Evolutionary conservation across 352 stramenopile species (phyloP), one percentile per base, ranked within the genome.

Genomic region (Pythium apleroticum): DNA sequence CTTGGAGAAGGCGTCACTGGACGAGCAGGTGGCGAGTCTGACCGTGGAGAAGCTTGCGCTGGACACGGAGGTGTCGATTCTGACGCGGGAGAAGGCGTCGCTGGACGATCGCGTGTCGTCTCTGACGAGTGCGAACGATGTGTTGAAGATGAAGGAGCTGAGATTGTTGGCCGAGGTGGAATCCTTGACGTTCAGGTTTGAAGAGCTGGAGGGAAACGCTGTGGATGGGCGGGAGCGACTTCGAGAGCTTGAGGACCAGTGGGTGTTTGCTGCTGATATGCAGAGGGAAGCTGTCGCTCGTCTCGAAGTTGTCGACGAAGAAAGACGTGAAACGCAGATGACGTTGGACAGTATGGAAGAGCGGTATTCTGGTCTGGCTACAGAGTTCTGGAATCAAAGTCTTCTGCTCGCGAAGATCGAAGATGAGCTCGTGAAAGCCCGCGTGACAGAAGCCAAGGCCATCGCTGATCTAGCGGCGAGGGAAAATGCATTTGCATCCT

Each of bases 381-480:
- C 50, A 0, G 64, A 71, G n/a, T 66, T 59, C n/a, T 71, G 64
- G 64, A 27, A 45, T 14, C 64, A 71, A 31, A 55, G 57, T 14
- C 15, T 71, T 3, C 10, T 41, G 5, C 17, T 71, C 4, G 64
- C 64, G 4, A 58, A 52, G 43, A 19, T 66, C 1, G 57, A 71
- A 20, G 64, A 71, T 12, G 57, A 71, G n/a, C 39, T 71, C 1
- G 19, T 15, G 12, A 55, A 20, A 45, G 6, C 24, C 22, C 37
- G 45, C n/a, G 41, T 15, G n/a, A 35, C 50, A 8, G 64, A 71
- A 46, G 41, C 17, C 3, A 62, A 57, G 22, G 64, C 64, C 0
- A 37, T 28, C 2, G 15, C 15, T 11, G 27, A 65, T 6, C 20
- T 71, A 7, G 24, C 15, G 11, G 31, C 25, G 10, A 20, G 52